Percentiles rank a stretch among this genome's conserved stretches.
Evolutionary conservation across 768 basidiomycete genomes (phyloP).

Genomic region (Tricholoma flavovirens): DNA sequence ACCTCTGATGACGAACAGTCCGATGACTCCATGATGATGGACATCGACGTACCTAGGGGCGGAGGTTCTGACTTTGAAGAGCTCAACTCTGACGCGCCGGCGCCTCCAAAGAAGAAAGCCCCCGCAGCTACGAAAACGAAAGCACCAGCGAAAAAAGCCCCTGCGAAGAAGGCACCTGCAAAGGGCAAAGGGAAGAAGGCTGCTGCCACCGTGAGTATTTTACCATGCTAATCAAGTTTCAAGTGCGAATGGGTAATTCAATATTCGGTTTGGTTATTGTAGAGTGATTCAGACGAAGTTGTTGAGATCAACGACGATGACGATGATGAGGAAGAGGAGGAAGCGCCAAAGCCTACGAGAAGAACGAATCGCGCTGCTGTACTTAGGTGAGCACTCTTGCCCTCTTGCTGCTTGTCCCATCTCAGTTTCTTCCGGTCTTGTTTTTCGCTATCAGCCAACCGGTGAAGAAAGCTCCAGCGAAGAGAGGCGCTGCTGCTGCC

Average conservation of each 20-base stretch:
- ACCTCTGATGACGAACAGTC: conserved; percentile 42
- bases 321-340: conserved; percentile 50
- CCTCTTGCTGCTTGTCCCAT: neutral
- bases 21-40: conserved; percentile 79
- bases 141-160: conserved; percentile 25
- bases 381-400: conserved; percentile 42
- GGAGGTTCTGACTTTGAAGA: conserved; percentile 50
- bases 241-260: neutral
- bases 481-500: conserved; percentile 53
- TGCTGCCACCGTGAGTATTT: conserved; percentile 27
- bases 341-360: conserved; percentile 42
- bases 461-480: conserved; percentile 37
- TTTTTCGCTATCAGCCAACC: conserved; percentile 24
- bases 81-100: conserved; percentile 40
- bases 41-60: conserved; percentile 42
- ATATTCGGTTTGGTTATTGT: neutral
- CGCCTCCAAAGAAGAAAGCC: conserved; percentile 40
- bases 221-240: neutral
- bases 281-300: conserved; percentile 44
- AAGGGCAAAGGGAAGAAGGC: conserved; percentile 53
- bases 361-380: conserved; percentile 60
- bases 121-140: conserved; percentile 28
- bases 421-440: neutral
- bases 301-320: conserved; percentile 55
- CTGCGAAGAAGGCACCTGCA: conserved; percentile 39